phyloP scores from a whole-genome alignment of 2,329 filamentous ascomycete genomes.

The Colletotrichum ledebouriae region DNA sequence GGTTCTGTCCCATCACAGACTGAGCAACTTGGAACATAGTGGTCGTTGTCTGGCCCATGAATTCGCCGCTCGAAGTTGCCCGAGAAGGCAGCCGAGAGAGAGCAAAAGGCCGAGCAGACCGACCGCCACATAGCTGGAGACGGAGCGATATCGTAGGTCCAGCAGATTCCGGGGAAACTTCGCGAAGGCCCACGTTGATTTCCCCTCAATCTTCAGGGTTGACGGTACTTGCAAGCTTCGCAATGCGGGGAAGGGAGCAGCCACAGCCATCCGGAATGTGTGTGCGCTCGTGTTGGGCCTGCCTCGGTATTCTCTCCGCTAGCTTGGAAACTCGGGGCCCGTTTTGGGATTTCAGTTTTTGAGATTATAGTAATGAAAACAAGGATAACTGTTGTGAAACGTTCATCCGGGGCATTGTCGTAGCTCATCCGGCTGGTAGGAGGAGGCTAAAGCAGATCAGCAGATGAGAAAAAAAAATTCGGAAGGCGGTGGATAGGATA shows the following conservation, averaged over 20 bases:
- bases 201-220: constrained; percentile 8
- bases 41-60: constrained; percentile 28
- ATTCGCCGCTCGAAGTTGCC: constrained; percentile 29
- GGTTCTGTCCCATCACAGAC: background rate
- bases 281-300: constrained; percentile 10
- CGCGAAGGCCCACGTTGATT: constrained; percentile 35
- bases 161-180: constrained; percentile 41
- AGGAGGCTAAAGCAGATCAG: constrained; percentile 17
- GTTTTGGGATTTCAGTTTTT: background rate
- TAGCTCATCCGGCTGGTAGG: background rate
- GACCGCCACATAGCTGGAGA: constrained; percentile 14
- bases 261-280: background rate
- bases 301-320: constrained; percentile 37
- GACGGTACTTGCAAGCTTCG: constrained; percentile 29
- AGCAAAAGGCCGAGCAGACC: constrained; percentile 20
- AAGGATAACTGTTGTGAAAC: constrained; percentile 17
- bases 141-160: constrained; percentile 20
- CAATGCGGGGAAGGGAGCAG: constrained; percentile 29
- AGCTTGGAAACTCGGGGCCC: constrained; percentile 18
- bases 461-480: constrained; percentile 31
- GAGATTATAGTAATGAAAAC: constrained; percentile 1
- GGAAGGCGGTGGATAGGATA: constrained; percentile 22
- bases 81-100: constrained; percentile 10
- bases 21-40: background rate
- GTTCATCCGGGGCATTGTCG: constrained; percentile 31